Conservation (phyloP, 2,329 filamentous ascomycete genomes). For the Claviceps pusilla region DNA sequence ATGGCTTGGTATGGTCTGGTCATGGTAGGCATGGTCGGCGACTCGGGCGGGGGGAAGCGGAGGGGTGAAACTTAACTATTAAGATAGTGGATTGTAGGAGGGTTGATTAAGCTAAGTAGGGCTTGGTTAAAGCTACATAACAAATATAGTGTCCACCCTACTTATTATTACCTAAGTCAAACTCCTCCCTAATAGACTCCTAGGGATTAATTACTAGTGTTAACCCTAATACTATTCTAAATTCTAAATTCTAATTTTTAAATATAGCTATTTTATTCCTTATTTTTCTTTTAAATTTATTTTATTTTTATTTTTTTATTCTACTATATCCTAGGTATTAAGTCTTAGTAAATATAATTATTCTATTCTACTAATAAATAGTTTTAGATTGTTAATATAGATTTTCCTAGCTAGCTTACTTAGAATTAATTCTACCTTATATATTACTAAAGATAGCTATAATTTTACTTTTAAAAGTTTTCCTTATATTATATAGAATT, state of each 20-base stretch:
- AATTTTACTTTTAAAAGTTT: neutral
- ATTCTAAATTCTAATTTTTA: too few relatives aligned
- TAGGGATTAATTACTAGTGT: neutral
- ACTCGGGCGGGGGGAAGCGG: too few relatives aligned
- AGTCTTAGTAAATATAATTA: neutral
- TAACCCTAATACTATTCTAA: neutral
- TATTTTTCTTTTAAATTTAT: neutral
- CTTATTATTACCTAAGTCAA: too few relatives aligned
- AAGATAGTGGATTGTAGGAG: too few relatives aligned
- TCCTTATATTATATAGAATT: neutral
- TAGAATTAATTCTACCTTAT: neutral
- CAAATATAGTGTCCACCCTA: too few relatives aligned
- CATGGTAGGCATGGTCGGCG: too few relatives aligned
- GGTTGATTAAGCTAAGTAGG: too few relatives aligned
- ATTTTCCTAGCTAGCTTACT: accelerated
- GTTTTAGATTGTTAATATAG: neutral
- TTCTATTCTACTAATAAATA: neutral
- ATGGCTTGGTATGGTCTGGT: too few relatives aligned
- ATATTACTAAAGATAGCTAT: neutral
- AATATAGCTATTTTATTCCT: neutral
- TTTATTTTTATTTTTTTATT: neutral
- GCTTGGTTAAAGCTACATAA: too few relatives aligned
- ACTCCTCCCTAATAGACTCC: neutral
- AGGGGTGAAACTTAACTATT: too few relatives aligned
- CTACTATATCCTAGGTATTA: neutral